Evolutionary conservation across 306 rosid species (phyloP), one percentile per base, ranked within the genome.

Genomic region (Prunus fruticosa): DNA sequence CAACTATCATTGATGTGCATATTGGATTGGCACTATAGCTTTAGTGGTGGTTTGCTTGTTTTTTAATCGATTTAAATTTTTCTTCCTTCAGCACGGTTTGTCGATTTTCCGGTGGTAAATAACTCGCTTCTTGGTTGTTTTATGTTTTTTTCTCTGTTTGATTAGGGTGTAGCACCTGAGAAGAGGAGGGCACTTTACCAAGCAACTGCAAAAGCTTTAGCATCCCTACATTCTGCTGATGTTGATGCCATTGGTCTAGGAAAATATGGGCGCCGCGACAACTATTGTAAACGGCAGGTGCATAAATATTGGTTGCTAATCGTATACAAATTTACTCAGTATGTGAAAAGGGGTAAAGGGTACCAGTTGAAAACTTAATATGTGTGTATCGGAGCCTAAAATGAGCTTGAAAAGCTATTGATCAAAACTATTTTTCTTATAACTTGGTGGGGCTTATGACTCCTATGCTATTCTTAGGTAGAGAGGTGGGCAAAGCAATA

Each of bases 401-500:
- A 43, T n/a, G 18, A 1, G 34, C 34, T 32, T 71, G 19, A 32
- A 34, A 51, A n/a, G 32, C 32, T 54, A 8, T 20, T n/a, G 11
- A 1, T 71, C 28, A 6, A 60, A 3, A 34, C 15, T 47, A 41
- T 38, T 41, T 12, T 41, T 23, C 18, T 25, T 41, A 16, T 23
- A 58, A 16, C 43, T 57, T 57, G 16, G 41, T 4, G 54, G 76
- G 53, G 28, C 25, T 27, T 73, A 76, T 73, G 51, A 64, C 28
- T 64, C 14, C 14, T 74, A 52, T 82, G n/a, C 6, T 81, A 73
- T 18, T 61, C 82, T 77, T 79, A 95, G 99, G 80, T 95, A 64
- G 99, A 92, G 75, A 89, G 99, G 79, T 92, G 97, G 99, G 96
- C 91, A 76, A 89, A 82, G 78, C 99, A 95, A 72, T 95, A 92